A percentile compares a stretch with the other conserved stretches of the same genome.
These are phyloP conservation scores for Bjerkandera adusta DNA, from an alignment of 1,284 basidiomycete species.

Conservation along the genomic window DNA sequence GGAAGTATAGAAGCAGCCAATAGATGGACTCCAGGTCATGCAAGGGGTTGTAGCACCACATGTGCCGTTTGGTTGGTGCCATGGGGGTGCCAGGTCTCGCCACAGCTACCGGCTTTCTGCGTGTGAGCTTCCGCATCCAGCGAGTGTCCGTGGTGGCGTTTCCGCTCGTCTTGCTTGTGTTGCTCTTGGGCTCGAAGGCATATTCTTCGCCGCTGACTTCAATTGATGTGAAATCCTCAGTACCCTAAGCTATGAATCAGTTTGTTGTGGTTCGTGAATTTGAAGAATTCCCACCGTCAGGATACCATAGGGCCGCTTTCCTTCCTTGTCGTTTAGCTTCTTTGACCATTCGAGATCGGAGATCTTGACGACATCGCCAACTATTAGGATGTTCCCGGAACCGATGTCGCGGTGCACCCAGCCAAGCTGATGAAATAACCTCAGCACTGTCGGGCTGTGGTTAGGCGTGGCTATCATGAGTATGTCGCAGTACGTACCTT, in stretches of 20 bases:
- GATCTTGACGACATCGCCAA: slow-evolving; percentile 1
- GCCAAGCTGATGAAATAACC: slow-evolving; percentile 7
- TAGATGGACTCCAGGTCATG: no score
- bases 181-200: no score
- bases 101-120: no score
- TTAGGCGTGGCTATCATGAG: neutral
- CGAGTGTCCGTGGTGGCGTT: no score
- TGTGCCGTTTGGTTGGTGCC: no score
- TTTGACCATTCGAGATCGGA: slow-evolving; percentile 6
- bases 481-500: slow-evolving; percentile 2
- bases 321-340: neutral
- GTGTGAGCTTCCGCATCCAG: no score
- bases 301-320: neutral
- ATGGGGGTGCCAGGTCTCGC: no score
- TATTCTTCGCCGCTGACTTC: no score
- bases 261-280: neutral
- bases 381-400: slow-evolving; percentile 8
- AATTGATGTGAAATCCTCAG: slow-evolving; percentile 1
- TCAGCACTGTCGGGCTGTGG: neutral
- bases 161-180: no score
- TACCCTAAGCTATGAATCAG: slow-evolving; percentile 1
- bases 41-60: no score
- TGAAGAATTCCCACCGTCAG: slow-evolving; percentile 1
- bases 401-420: slow-evolving; percentile 13
- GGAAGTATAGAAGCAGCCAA: no score